A percentile compares a stretch with the other conserved stretches of the same genome.
Conservation (phyloP, 2,329 filamentous ascomycete species). For the Trichoderma sp. region DNA sequence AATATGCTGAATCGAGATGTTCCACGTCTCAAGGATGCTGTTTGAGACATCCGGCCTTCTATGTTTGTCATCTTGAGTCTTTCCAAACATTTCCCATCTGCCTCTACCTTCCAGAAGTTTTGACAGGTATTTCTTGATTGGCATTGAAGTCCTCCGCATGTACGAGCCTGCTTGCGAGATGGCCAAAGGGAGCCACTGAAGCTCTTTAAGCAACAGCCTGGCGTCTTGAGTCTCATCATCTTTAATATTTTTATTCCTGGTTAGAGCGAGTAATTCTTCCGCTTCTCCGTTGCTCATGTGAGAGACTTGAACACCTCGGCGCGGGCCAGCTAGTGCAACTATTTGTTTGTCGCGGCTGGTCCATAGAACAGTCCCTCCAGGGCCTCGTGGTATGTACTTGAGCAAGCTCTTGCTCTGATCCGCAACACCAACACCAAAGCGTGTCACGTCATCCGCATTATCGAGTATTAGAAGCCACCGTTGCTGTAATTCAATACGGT, state of each 20-base stretch:
- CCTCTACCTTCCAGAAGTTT: not conserved
- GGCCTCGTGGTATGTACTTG: not conserved
- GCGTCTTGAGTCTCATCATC: not conserved
- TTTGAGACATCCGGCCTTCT: not conserved
- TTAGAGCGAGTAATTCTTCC: not conserved
- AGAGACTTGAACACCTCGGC: accelerated
- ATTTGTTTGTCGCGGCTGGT: not conserved
- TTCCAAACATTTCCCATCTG: accelerated
- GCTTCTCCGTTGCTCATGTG: not conserved
- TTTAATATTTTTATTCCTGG: not conserved
- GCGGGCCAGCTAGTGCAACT: accelerated
- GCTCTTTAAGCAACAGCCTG: not conserved
- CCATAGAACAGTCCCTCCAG: not conserved
- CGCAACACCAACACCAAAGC: accelerated
- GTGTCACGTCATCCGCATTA: not conserved
- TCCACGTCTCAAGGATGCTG: not conserved
- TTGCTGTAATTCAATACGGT: not conserved
- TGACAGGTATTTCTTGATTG: not conserved
- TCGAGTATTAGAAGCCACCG: not conserved
- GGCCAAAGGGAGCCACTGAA: not conserved
- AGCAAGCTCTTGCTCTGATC: not conserved
- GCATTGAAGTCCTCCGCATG: not conserved
- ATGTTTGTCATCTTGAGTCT: not conserved
- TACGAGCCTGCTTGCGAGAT: not conserved
- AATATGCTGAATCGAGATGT: not conserved